Conservation (phyloP, 176 grass and related monocot species). For the Tillandsia leiboldiana region DNA sequence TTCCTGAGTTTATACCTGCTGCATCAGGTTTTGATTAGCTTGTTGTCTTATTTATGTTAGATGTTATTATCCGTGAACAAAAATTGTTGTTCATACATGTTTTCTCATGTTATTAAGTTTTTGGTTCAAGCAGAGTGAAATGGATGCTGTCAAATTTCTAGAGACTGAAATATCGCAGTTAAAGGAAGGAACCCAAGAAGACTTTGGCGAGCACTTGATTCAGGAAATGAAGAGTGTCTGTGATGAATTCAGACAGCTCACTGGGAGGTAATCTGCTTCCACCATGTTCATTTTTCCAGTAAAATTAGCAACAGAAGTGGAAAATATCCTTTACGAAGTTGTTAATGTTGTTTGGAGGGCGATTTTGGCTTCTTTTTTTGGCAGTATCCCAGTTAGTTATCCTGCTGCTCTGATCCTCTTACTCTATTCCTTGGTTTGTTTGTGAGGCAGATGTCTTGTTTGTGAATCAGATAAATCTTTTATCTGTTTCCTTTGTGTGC, state of each 20-base stretch:
- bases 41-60: not conserved
- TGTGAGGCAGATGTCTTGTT: not conserved
- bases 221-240: constrained; percentile 15
- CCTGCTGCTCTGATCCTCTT: too few species aligned
- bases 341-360: not conserved
- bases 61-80: not conserved
- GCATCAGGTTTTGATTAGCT: not conserved
- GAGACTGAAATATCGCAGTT: constrained; percentile 14
- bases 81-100: not conserved
- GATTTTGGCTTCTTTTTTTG: not conserved
- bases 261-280: constrained; percentile 21
- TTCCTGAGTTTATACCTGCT: not conserved
- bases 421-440: not conserved
- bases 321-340: not conserved
- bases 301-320: not conserved
- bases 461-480: not conserved
- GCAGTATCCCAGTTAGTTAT: too few species aligned
- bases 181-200: not conserved
- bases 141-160: constrained; percentile 16
- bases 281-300: not conserved
- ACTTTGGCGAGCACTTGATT: constrained; percentile 14
- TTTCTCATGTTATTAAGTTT: constrained; percentile 1
- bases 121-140: constrained; percentile 24
- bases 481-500: too few species aligned
- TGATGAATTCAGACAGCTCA: constrained; percentile 14